Percentiles rank a stretch among this genome's conserved stretches.
These are phyloP conservation scores for Parietaria judaica DNA, from an alignment of 306 rosid genomes.

Conservation along the genomic window DNA sequence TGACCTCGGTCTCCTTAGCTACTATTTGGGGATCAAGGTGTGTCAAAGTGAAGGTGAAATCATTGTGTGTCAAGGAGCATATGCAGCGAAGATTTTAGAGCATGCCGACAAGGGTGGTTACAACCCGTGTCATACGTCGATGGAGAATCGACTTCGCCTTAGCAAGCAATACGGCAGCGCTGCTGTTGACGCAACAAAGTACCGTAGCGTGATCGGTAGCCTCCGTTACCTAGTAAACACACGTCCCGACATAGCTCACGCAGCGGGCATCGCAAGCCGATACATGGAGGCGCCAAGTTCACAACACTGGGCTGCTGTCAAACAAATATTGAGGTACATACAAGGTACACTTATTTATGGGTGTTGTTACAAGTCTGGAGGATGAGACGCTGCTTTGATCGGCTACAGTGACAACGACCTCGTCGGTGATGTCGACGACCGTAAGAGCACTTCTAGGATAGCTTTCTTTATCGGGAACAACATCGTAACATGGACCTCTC, in stretches of 20 bases:
- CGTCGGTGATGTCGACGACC: background rate
- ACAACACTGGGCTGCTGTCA: background rate
- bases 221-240: background rate
- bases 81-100: background rate
- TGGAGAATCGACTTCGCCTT: background rate
- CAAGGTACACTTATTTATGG: background rate
- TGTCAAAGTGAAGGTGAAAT: background rate
- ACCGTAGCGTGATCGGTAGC: background rate
- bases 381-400: background rate
- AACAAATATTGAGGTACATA: background rate
- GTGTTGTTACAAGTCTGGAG: background rate
- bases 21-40: background rate
- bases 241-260: background rate
- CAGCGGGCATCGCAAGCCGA: background rate
- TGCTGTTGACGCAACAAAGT: background rate
- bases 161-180: background rate
- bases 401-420: background rate
- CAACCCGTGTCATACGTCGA: background rate
- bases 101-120: background rate
- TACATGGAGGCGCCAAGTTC: no score
- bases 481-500: background rate
- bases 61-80: background rate
- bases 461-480: background rate
- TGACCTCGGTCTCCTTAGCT: background rate
- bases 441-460: background rate